Evolutionary conservation across 2,329 filamentous ascomycete species (phyloP).

Genomic region (Botrytis hyacinthi): DNA sequence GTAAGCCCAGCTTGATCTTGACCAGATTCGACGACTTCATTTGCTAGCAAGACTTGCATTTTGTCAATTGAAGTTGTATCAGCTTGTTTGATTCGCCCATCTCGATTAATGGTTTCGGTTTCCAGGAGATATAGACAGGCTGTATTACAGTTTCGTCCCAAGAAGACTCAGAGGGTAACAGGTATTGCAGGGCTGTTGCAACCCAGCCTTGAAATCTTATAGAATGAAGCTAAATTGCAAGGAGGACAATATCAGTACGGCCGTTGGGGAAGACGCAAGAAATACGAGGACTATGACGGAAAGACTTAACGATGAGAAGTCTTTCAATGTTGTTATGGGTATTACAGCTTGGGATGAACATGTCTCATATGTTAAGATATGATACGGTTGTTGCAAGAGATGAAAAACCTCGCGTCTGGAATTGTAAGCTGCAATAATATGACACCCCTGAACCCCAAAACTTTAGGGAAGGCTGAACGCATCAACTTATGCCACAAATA

Average conservation of each 20-base stretch:
- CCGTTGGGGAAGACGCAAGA: neutral
- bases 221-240: neutral
- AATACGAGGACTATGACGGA: neutral
- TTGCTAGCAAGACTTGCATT: neutral
- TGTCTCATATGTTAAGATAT: neutral
- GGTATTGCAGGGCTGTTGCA: neutral
- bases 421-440: neutral
- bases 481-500: neutral
- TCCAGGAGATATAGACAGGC: neutral
- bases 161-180: neutral
- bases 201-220: neutral
- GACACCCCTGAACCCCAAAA: neutral
- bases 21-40: neutral
- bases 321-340: neutral
- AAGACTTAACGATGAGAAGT: neutral
- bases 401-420: neutral
- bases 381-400: constrained; percentile 11
- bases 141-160: constrained; percentile 1
- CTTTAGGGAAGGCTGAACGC: neutral
- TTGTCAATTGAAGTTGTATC: neutral
- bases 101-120: constrained; percentile 9
- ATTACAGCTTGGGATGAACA: neutral
- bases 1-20: neutral
- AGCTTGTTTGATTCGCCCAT: constrained; percentile 8
- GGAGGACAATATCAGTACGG: neutral